These are phyloP conservation scores for Cymodocea nodosa DNA, from an alignment of 116 monocot genomes.

Conservation along the genomic window DNA sequence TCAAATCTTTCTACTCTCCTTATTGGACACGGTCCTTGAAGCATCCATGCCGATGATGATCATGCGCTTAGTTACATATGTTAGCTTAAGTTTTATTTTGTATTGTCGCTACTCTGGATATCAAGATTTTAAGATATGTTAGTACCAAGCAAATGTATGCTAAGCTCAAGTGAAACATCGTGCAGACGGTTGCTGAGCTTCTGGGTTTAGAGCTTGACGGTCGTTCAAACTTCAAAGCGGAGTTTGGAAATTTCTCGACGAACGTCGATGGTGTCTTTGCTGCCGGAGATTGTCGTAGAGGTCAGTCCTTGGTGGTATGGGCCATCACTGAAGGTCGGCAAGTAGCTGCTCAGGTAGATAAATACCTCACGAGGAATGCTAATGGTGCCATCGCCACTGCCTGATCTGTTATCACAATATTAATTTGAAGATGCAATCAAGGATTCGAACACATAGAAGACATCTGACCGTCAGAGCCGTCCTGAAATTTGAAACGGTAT, in stretches of 20 bases:
- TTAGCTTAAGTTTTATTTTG: too few species aligned
- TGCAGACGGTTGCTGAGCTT: slow-evolving; percentile 65
- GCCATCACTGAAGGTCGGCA: slow-evolving; percentile 89
- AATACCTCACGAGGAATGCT: slow-evolving; percentile 40
- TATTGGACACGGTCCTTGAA: too few species aligned
- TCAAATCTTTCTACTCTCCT: too few species aligned
- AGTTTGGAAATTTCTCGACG: slow-evolving; percentile 71
- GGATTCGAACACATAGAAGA: background rate
- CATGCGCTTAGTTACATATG: too few species aligned
- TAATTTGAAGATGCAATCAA: too few species aligned
- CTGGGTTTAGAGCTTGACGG: slow-evolving; percentile 69
- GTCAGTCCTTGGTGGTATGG: slow-evolving; percentile 97
- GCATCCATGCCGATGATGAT: too few species aligned
- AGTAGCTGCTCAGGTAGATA: slow-evolving; percentile 76
- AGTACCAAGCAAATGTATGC: background rate
- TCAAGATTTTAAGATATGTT: background rate
- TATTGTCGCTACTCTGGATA: too few species aligned
- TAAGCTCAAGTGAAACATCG: background rate
- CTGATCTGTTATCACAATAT: background rate
- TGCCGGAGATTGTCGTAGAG: slow-evolving; percentile 93
- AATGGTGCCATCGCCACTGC: background rate
- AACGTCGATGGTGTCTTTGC: slow-evolving; percentile 83
- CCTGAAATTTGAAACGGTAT: background rate
- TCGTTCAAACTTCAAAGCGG: slow-evolving; percentile 84
- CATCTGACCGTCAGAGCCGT: background rate